A percentile compares a stretch with the other conserved stretches of the same genome.
These are phyloP conservation scores for Solanum chilense DNA, from an alignment of 257 asterid species.

Conservation along the genomic window DNA sequence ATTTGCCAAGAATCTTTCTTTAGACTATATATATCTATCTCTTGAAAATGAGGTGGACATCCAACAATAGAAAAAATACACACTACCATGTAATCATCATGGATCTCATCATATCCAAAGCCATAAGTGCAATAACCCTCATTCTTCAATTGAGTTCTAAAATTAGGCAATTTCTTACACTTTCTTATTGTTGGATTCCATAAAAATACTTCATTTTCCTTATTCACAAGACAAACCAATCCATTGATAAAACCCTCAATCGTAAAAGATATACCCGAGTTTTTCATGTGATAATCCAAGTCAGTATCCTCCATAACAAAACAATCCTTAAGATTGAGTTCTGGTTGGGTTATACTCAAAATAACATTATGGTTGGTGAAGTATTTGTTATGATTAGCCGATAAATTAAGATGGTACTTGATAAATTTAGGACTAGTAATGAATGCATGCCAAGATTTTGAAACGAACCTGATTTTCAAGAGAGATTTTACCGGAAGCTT, in stretches of 20 bases:
- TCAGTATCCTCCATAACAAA: background rate
- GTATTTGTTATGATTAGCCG: background rate
- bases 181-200: background rate
- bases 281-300: background rate
- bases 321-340: background rate
- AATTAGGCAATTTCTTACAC: background rate
- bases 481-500: background rate
- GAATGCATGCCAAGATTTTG: background rate
- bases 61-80: background rate
- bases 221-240: background rate
- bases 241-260: background rate
- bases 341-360: background rate
- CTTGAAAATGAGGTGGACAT: background rate
- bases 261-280: background rate
- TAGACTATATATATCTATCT: background rate
- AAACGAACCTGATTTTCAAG: background rate
- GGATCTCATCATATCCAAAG: background rate
- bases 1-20: background rate
- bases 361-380: background rate
- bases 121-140: background rate
- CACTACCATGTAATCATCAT: background rate
- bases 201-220: background rate
- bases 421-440: background rate
- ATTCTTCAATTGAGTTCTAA: background rate
- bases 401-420: background rate